These are phyloP conservation scores for Wickerhamiella cacticola DNA, from an alignment of 805 yeast genomes.

Conservation along the genomic window DNA sequence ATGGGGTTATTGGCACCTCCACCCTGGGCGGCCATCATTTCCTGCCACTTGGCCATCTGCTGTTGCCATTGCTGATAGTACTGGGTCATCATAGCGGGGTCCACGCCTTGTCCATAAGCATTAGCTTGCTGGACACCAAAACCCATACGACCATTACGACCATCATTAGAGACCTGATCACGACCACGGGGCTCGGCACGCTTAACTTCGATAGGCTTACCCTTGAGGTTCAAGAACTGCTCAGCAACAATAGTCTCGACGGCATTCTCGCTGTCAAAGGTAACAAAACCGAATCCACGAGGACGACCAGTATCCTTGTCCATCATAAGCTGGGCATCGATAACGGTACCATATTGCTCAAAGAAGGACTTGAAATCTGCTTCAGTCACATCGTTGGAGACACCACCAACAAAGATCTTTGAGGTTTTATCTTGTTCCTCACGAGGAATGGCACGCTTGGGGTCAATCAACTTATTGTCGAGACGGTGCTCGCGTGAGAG, in stretches of 20 bases:
- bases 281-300: conserved; percentile 93
- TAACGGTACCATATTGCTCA: conserved; percentile 75
- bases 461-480: conserved; percentile 94
- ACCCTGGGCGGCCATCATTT: conserved; percentile 25
- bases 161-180: conserved; percentile 16
- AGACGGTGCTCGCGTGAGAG: conserved; percentile 74
- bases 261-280: conserved; percentile 88
- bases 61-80: conserved; percentile 34
- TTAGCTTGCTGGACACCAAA: conserved; percentile 14
- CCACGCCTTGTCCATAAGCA: conserved; percentile 27
- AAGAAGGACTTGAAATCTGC: conserved; percentile 78
- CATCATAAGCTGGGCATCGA: conserved; percentile 93
- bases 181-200: conserved; percentile 34
- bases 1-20: conserved; percentile 17
- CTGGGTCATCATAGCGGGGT: conserved; percentile 34
- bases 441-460: conserved; percentile 92
- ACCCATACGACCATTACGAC: conserved; percentile 17
- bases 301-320: conserved; percentile 96
- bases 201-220: conserved; percentile 43
- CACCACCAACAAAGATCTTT: conserved; percentile 94
- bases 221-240: conserved; percentile 72
- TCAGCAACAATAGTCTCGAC: conserved; percentile 79
- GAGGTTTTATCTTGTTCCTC: conserved; percentile 97
- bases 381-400: conserved; percentile 86
- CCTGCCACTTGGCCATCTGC: conserved; percentile 31